Evolutionary conservation across 2,329 filamentous ascomycete species (phyloP).

Genomic region (Davidsoniella eucalypti): DNA sequence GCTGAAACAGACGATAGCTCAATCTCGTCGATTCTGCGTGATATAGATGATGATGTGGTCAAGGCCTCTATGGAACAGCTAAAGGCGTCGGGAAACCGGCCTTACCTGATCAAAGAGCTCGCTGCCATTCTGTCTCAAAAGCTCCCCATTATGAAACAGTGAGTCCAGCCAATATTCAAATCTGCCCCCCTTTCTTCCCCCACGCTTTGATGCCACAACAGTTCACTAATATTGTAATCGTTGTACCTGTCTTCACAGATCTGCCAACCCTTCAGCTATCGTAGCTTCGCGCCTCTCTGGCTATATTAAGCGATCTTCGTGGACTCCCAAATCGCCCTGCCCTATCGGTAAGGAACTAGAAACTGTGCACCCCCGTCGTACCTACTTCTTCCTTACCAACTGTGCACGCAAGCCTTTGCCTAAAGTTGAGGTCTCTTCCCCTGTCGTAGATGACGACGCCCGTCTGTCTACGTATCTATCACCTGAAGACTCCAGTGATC

Average conservation of each 20-base stretch:
- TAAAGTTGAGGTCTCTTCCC: constrained; percentile 16
- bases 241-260: constrained; percentile 37
- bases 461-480: constrained; percentile 47
- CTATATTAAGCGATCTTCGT: constrained; percentile 74
- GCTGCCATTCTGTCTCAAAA: constrained; percentile 60
- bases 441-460: not conserved
- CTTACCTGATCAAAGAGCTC: constrained; percentile 88
- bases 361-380: constrained; percentile 78
- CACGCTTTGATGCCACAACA: constrained; percentile 10
- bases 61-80: constrained; percentile 78
- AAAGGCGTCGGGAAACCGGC: constrained; percentile 76
- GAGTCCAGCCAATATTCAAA: constrained; percentile 37
- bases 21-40: constrained; percentile 50
- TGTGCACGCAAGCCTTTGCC: constrained; percentile 69
- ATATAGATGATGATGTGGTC: constrained; percentile 90
- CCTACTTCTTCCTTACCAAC: constrained; percentile 94
- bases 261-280: constrained; percentile 86
- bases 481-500: constrained; percentile 56
- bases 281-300: constrained; percentile 82
- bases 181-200: not conserved
- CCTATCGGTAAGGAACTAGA: constrained; percentile 87
- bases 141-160: constrained; percentile 82
- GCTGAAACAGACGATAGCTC: constrained; percentile 90
- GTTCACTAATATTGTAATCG: not conserved
- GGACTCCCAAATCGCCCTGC: constrained; percentile 64